These are phyloP conservation scores for Talaromyces ruber DNA, from an alignment of 495 filamentous ascomycete species.

Conservation along the genomic window DNA sequence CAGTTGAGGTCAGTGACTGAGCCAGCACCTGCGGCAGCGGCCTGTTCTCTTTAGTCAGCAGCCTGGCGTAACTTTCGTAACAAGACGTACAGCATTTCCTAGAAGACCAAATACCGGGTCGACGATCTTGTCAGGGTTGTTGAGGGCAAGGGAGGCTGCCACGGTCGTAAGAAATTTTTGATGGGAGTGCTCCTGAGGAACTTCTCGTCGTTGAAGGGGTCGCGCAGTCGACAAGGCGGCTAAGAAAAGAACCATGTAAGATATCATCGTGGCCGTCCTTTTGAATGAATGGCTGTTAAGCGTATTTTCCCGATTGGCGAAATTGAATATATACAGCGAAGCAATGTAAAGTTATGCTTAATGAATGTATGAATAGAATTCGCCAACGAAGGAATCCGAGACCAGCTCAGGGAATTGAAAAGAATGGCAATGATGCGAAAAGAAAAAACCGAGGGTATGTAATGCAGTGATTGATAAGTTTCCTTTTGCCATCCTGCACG, in stretches of 20 bases:
- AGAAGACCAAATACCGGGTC: constrained; percentile 58
- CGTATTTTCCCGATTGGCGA: not conserved
- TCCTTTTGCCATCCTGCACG: not conserved
- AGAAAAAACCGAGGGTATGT: not conserved
- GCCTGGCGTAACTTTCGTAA: too few species aligned
- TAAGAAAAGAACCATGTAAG: not conserved
- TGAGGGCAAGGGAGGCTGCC: constrained; percentile 36
- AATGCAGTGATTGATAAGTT: not conserved
- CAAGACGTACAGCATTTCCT: constrained; percentile 33
- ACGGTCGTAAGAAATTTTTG: constrained; percentile 40
- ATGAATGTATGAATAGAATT: not conserved
- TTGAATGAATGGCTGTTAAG: not conserved
- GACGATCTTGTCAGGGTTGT: constrained; percentile 52
- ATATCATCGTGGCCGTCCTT: not conserved
- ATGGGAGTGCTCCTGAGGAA: constrained; percentile 57
- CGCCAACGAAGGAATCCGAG: not conserved
- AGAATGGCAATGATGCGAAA: not conserved
- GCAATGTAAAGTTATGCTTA: not conserved
- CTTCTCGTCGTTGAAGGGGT: constrained; percentile 35
- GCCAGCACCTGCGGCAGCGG: constrained; percentile 49
- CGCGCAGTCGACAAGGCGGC: not conserved
- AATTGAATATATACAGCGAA: not conserved
- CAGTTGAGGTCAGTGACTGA: constrained; percentile 52
- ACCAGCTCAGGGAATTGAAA: not conserved
- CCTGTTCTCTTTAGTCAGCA: constrained; percentile 13